Percentiles rank a stretch among this genome's conserved stretches.
Conservation (phyloP, 495 filamentous ascomycete species). For the Penicillium steckii region DNA sequence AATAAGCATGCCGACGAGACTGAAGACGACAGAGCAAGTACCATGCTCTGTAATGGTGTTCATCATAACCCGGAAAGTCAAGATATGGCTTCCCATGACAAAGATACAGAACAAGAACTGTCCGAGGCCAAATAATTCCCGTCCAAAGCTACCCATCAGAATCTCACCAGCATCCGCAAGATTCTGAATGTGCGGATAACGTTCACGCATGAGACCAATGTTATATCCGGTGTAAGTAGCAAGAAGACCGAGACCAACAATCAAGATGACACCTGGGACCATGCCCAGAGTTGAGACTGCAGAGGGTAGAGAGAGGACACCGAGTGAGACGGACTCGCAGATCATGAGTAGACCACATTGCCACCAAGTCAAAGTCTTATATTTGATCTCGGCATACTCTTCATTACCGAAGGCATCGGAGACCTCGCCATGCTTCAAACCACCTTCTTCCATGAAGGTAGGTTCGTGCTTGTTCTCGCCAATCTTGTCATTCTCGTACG, state of each 20-base stretch:
- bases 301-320: slow-evolving; percentile 61
- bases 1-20: slow-evolving; percentile 60
- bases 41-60: slow-evolving; percentile 65
- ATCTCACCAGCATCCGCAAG: slow-evolving; percentile 63
- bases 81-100: slow-evolving; percentile 74
- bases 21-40: slow-evolving; percentile 69
- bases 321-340: slow-evolving; percentile 70
- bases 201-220: slow-evolving; percentile 71
- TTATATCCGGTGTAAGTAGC: slow-evolving; percentile 77
- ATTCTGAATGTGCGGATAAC: slow-evolving; percentile 63
- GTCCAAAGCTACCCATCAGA: slow-evolving; percentile 44
- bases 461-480: slow-evolving; percentile 15
- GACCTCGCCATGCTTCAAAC: slow-evolving; percentile 34
- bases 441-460: slow-evolving; percentile 27
- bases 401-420: slow-evolving; percentile 45
- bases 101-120: slow-evolving; percentile 72
- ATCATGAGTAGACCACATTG: slow-evolving; percentile 56
- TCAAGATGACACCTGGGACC: slow-evolving; percentile 56
- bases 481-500: slow-evolving; percentile 24
- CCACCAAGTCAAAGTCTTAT: slow-evolving; percentile 51
- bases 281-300: slow-evolving; percentile 65
- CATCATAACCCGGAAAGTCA: slow-evolving; percentile 68
- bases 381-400: slow-evolving; percentile 43
- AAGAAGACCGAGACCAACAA: slow-evolving; percentile 63
- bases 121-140: slow-evolving; percentile 63